A percentile compares a stretch with the other conserved stretches of the same genome.
Conservation (phyloP, 2,329 filamentous ascomycete genomes). For the Ophiostoma sp. region DNA sequence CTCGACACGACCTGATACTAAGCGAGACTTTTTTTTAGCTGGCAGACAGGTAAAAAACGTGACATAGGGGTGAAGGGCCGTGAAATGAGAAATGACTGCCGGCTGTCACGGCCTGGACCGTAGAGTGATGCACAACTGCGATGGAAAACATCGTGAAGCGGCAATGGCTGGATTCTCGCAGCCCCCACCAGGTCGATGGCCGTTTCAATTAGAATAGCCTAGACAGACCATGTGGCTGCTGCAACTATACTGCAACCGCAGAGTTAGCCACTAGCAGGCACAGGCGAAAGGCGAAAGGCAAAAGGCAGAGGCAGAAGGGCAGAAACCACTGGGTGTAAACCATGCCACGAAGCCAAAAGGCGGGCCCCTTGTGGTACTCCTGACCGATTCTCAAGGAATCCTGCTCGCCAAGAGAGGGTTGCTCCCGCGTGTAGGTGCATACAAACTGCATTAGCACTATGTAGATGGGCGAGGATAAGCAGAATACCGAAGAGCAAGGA, state of each 20-base stretch:
- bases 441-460: background rate
- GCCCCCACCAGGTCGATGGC: too few species aligned
- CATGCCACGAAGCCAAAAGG: conserved; percentile 33
- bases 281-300: background rate
- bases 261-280: background rate
- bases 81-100: background rate
- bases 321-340: conserved; percentile 28
- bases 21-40: background rate
- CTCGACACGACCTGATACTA: background rate
- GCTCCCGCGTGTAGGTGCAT: background rate
- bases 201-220: background rate
- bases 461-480: background rate
- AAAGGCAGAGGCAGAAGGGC: background rate
- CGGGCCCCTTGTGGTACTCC: conserved; percentile 15
- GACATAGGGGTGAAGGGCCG: background rate
- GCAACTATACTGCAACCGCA: background rate
- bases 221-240: background rate
- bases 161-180: background rate
- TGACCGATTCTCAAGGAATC: background rate
- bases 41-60: background rate
- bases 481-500: background rate
- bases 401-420: background rate
- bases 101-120: background rate
- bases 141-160: background rate
- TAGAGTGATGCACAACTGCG: background rate